Evolutionary conservation across 805 yeast genomes (phyloP).

Genomic region (Metschnikowia gruessii): DNA sequence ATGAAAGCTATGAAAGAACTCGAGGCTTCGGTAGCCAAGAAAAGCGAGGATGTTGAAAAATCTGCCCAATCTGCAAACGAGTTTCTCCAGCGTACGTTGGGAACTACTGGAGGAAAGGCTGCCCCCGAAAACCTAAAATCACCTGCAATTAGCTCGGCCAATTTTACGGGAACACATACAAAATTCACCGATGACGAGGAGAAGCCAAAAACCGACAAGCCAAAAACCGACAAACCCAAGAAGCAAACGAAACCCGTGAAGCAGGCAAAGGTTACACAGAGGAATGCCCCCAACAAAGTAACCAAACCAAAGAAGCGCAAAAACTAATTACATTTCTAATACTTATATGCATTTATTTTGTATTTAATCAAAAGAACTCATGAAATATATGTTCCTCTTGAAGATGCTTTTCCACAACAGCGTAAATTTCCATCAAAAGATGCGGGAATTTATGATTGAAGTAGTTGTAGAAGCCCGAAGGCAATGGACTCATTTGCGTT

Average conservation of each 20-base stretch:
- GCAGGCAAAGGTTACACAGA: background rate
- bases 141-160: slow-evolving; percentile 52
- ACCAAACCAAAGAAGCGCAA: slow-evolving; percentile 6
- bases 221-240: background rate
- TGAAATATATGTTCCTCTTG: slow-evolving; percentile 60
- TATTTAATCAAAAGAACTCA: slow-evolving; percentile 30
- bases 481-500: slow-evolving; percentile 69
- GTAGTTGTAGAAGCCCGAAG: slow-evolving; percentile 79
- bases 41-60: slow-evolving; percentile 22
- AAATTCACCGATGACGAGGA: slow-evolving; percentile 35
- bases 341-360: background rate
- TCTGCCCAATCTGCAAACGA: slow-evolving; percentile 40
- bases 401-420: slow-evolving; percentile 54
- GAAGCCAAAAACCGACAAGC: background rate
- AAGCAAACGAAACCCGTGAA: background rate
- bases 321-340: background rate
- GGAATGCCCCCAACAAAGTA: background rate
- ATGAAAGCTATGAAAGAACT: slow-evolving; percentile 55
- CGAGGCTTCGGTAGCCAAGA: slow-evolving; percentile 22
- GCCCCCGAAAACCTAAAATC: slow-evolving; percentile 25
- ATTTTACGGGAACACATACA: slow-evolving; percentile 55
- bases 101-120: slow-evolving; percentile 33
- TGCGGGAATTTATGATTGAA: slow-evolving; percentile 75
- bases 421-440: slow-evolving; percentile 71
- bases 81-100: slow-evolving; percentile 46